Evolutionary conservation across 257 asterid species (phyloP).

Genomic region (Schizonepeta tenuifolia): DNA sequence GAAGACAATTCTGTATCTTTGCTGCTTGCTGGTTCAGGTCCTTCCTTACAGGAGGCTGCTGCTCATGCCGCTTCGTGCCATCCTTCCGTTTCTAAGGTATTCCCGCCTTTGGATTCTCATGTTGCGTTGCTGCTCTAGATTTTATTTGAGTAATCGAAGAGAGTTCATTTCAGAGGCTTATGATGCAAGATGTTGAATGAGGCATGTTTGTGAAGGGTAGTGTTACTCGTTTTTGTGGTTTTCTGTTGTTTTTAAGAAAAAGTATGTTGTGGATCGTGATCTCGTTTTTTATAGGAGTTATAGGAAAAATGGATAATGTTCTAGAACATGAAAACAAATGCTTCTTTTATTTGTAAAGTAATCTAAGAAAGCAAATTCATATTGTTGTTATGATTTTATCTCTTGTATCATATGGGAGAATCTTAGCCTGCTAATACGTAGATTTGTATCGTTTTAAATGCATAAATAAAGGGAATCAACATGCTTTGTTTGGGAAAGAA

Average conservation of each 20-base stretch:
- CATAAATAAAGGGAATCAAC: conserved; percentile 9
- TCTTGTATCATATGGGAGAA: conserved; percentile 14
- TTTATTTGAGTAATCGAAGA: neutral
- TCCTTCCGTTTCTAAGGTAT: conserved; percentile 80
- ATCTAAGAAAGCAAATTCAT: neutral
- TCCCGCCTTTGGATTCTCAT: neutral
- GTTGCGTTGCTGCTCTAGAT: neutral
- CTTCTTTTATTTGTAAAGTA: neutral
- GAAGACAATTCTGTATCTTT: conserved; percentile 63
- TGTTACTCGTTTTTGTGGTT: conserved; percentile 9
- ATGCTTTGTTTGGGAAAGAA: neutral
- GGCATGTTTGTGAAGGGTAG: conserved; percentile 13
- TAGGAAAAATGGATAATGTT: neutral
- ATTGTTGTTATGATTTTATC: conserved; percentile 14
- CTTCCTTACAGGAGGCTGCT: conserved; percentile 78
- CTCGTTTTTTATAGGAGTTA: neutral
- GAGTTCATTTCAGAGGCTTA: conserved; percentile 27
- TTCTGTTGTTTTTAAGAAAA: neutral
- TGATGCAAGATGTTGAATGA: neutral
- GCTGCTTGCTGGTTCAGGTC: conserved; percentile 89
- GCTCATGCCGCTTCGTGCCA: conserved; percentile 73
- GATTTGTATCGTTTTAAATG: conserved; percentile 5
- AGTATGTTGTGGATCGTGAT: neutral
- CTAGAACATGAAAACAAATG: conserved; percentile 1
- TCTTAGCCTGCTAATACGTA: neutral